These are phyloP conservation scores for Solanum verrucosum DNA, from an alignment of 257 asterid genomes.

Conservation along the genomic window DNA sequence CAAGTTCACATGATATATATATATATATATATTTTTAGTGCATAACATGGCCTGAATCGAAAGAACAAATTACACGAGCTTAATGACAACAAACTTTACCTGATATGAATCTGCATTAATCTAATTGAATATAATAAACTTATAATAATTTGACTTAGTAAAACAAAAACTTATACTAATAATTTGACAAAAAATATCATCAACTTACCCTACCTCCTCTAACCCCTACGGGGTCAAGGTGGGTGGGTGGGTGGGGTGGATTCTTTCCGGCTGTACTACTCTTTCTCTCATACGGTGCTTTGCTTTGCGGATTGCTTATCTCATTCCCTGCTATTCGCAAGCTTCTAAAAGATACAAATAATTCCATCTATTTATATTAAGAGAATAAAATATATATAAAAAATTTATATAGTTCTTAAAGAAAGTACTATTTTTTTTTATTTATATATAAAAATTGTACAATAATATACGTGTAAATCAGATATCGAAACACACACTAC, in stretches of 20 bases:
- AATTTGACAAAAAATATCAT: neutral
- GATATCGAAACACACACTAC: slow-evolving; percentile 3
- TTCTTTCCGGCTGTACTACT: slow-evolving; percentile 63
- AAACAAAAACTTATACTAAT: neutral
- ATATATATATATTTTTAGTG: too few species aligned
- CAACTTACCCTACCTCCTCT: neutral
- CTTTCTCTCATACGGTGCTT: slow-evolving; percentile 25
- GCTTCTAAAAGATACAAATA: neutral
- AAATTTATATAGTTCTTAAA: neutral
- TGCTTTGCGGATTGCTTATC: slow-evolving; percentile 26
- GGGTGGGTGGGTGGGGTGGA: slow-evolving; percentile 7
- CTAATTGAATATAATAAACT: neutral
- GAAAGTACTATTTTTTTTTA: neutral
- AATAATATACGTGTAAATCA: neutral
- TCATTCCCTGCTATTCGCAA: slow-evolving; percentile 1
- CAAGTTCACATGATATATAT: neutral
- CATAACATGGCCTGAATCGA: neutral
- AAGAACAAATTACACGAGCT: neutral
- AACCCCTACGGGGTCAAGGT: neutral
- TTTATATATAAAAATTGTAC: neutral
- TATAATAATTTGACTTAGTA: neutral
- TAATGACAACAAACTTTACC: neutral
- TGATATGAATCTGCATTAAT: neutral
- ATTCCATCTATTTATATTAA: neutral
- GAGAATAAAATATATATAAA: neutral